Conservation (phyloP, 495 filamentous ascomycete genomes). For the Podospora tetraspora region DNA sequence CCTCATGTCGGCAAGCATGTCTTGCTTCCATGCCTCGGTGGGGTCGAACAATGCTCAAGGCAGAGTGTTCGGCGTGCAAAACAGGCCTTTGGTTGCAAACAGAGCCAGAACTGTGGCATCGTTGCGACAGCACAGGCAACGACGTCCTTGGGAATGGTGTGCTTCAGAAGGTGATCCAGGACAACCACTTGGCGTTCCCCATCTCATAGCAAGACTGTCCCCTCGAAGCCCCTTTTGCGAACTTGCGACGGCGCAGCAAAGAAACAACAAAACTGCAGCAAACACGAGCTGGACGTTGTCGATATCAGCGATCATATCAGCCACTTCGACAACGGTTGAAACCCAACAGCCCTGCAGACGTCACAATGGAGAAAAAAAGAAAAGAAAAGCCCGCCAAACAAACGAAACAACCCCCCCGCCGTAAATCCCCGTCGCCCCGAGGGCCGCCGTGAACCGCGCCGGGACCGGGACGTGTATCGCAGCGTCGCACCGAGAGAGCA, state of each 20-base stretch:
- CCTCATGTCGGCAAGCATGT: background rate
- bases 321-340: background rate
- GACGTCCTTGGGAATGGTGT: background rate
- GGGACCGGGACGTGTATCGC: background rate
- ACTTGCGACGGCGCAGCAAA: background rate
- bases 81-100: too few species aligned
- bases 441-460: background rate
- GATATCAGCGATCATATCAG: constrained; percentile 12
- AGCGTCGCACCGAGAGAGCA: background rate
- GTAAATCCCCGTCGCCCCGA: background rate
- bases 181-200: background rate
- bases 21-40: background rate
- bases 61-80: background rate
- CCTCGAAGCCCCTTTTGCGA: background rate
- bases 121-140: background rate
- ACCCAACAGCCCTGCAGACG: background rate
- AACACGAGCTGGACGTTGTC: background rate
- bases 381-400: background rate
- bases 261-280: background rate
- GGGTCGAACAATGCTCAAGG: background rate
- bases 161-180: background rate
- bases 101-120: background rate
- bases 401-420: background rate
- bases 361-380: background rate
- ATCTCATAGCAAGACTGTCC: background rate